Evolutionary conservation across 768 basidiomycete genomes (phyloP), one percentile per base, ranked within the genome.

Genomic region (Brasilioporus rufonigricans): DNA sequence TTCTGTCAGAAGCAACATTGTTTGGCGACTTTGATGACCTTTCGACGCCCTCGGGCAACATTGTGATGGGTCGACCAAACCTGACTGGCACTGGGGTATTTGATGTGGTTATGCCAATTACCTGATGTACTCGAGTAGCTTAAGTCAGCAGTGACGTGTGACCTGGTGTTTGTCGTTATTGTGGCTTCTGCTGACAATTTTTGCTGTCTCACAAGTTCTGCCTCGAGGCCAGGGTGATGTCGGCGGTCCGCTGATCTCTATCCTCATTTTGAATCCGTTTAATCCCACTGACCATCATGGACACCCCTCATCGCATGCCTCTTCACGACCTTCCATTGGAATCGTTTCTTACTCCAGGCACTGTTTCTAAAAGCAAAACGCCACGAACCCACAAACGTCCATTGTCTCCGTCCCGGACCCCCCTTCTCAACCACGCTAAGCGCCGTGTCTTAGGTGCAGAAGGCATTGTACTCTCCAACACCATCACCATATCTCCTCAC

Each of bases 1-100:
- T 99, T 79, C 72, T 99, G 61, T 91, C 95, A 5, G 93, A 99
- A 55, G 96, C 97, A 19, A 92, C 94, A 0, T 75, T 99, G 44
- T 85, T 87, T 67, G 97, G 97, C 24, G 97, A 98, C 74, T 98
- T 91, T 73, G 96, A 98, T 69, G 89, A 94, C 65, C 77, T 98
- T 60, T 82, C 84, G 19, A 88, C 89, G 21, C 96, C 96, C 3
- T 94, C 94, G 5, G 89, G 93, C 1, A 92, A 86, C 67, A 89
- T 99, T 69, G 95, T 98, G 31, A 62, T 97, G 55, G 96, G 96
- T 40, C 80, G 87, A 58, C 91, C 93, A 10, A 91, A 83, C 66
- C 74, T 78, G 48, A 92, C 87, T n/a, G 96, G 96, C n/a, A 98
- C 96, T 23, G 97, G 95, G 5, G 84, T 85, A 32, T 99, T 98